phyloP scores from a whole-genome alignment of 139 green algal species.

The Chlorella sorokiniana region DNA sequence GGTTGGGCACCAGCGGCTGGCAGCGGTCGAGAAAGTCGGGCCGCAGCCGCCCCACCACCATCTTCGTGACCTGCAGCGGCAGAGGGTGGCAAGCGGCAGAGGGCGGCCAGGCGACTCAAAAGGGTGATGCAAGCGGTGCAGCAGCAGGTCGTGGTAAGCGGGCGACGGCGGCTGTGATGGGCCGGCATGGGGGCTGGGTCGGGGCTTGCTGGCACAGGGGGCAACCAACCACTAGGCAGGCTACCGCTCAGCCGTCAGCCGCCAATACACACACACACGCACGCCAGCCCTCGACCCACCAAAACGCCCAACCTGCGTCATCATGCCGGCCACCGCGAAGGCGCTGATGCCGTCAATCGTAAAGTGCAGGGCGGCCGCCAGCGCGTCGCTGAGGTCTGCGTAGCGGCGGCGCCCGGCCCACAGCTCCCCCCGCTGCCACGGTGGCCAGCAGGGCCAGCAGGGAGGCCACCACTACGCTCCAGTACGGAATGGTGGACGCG shows the following conservation, averaged over 20 bases:
- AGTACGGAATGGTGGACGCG: slow-evolving; percentile 36
- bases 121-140: too few relatives aligned
- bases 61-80: background rate
- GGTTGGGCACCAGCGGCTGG: slow-evolving; percentile 4
- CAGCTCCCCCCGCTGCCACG: slow-evolving; percentile 13
- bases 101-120: background rate
- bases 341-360: slow-evolving; percentile 39
- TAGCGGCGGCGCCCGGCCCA: background rate
- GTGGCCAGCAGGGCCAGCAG: slow-evolving; percentile 2
- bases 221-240: too few relatives aligned
- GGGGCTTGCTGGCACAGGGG: too few relatives aligned
- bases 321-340: slow-evolving; percentile 26
- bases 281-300: too few relatives aligned
- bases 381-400: background rate
- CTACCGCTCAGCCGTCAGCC: too few relatives aligned
- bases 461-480: slow-evolving; percentile 13
- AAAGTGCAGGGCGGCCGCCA: slow-evolving; percentile 46
- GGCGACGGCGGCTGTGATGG: too few relatives aligned
- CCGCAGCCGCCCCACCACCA: slow-evolving; percentile 29
- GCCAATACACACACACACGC: too few relatives aligned
- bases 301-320: slow-evolving; percentile 45
- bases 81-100: background rate
- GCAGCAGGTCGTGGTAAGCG: too few relatives aligned
- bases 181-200: too few relatives aligned
- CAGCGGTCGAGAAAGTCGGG: slow-evolving; percentile 43